These are phyloP conservation scores for Cyberlindnera euphorbiiphila DNA, from an alignment of 805 yeast species.

Conservation along the genomic window DNA sequence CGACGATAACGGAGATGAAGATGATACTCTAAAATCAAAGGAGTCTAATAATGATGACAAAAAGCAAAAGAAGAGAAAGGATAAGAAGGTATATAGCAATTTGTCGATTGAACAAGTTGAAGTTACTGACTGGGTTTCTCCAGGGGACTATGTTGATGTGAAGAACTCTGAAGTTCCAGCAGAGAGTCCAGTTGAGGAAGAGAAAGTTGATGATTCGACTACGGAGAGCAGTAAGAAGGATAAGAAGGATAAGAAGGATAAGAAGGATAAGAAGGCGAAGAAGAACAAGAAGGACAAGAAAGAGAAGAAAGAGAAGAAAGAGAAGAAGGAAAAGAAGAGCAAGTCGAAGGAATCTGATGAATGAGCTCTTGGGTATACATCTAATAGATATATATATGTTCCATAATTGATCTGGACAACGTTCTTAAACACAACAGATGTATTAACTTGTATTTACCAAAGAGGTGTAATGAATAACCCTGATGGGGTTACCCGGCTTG, in stretches of 20 bases:
- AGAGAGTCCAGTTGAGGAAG: no score
- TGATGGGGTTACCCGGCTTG: no score
- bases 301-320: slow-evolving; percentile 1
- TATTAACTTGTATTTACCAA: no score
- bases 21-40: no score
- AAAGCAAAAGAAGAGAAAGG: slow-evolving; percentile 13
- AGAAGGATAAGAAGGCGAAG: slow-evolving; percentile 16
- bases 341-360: no score
- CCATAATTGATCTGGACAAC: no score
- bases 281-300: slow-evolving; percentile 17
- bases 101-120: slow-evolving; percentile 42
- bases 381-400: no score
- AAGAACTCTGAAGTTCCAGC: no score
- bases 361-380: no score
- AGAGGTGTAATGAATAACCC: no score
- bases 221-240: not conserved
- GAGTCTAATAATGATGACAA: not conserved
- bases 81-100: slow-evolving; percentile 20
- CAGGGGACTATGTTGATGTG: slow-evolving; percentile 11
- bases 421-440: no score
- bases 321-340: not conserved
- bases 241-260: slow-evolving; percentile 11
- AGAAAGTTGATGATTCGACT: slow-evolving; percentile 4
- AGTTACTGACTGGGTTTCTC: slow-evolving; percentile 32
- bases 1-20: not conserved